Evolutionary conservation across 2,329 filamentous ascomycete genomes (phyloP).

Genomic region (Aspergillus jensenii): DNA sequence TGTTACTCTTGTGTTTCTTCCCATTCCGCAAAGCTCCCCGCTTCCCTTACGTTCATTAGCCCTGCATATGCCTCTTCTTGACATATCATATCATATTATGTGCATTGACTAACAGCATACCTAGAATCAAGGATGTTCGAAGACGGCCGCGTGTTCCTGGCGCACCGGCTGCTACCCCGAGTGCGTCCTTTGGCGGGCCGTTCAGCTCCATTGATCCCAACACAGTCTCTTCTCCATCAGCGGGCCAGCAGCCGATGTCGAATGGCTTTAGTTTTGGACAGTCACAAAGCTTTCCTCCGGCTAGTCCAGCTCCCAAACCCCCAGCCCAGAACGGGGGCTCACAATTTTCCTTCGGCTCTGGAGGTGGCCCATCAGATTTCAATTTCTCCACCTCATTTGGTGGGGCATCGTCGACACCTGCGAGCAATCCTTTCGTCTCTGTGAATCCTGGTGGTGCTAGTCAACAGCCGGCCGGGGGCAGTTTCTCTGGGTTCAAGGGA

Average conservation of each 20-base stretch:
- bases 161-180: constrained; percentile 17
- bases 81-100: not conserved
- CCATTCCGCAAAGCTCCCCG: not conserved
- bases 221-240: constrained; percentile 24
- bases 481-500: constrained; percentile 33
- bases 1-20: constrained; percentile 4
- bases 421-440: constrained; percentile 38
- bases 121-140: constrained; percentile 27
- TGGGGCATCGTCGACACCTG: constrained; percentile 15
- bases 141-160: constrained; percentile 25
- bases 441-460: constrained; percentile 21
- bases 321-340: constrained; percentile 26
- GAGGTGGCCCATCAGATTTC: constrained; percentile 29
- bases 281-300: constrained; percentile 36
- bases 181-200: constrained; percentile 24
- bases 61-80: not conserved
- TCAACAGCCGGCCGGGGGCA: constrained; percentile 19
- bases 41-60: not conserved
- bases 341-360: constrained; percentile 32
- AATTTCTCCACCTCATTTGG: constrained; percentile 30
- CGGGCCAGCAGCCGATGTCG: constrained; percentile 19
- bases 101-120: constrained; percentile 8
- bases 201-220: constrained; percentile 33
- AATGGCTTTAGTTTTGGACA: constrained; percentile 38
- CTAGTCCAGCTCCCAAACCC: constrained; percentile 22